These are phyloP conservation scores for Pseudogymnoascus sp. DNA, from an alignment of 2,329 filamentous ascomycete species.

Conservation along the genomic window DNA sequence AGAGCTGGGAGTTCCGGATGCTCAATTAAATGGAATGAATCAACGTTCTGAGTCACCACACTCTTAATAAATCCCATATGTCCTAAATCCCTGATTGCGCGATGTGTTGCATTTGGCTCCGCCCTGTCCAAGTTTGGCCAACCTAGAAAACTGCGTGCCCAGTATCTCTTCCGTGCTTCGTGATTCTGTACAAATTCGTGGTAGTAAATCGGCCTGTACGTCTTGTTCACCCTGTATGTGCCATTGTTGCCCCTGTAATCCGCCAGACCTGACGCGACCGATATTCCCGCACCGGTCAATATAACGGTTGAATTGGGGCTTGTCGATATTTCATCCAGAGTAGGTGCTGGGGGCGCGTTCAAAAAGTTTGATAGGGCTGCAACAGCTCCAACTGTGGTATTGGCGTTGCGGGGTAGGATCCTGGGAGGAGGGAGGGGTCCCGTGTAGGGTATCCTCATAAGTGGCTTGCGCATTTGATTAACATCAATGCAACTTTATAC, in stretches of 20 bases:
- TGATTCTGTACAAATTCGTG: constrained; percentile 79
- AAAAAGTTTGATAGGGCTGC: constrained; percentile 73
- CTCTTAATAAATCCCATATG: constrained; percentile 63
- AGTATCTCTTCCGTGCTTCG: constrained; percentile 84
- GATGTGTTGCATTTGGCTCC: constrained; percentile 72
- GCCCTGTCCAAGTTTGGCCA: constrained; percentile 78
- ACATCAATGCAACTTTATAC: constrained; percentile 10
- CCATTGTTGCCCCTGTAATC: constrained; percentile 88
- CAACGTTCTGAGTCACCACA: constrained; percentile 93
- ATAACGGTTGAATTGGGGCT: constrained; percentile 46
- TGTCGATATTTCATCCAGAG: constrained; percentile 34
- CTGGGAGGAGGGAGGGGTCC: constrained; percentile 68
- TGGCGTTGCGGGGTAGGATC: constrained; percentile 66
- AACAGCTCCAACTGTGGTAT: constrained; percentile 64
- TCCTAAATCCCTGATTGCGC: constrained; percentile 66
- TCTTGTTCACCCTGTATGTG: constrained; percentile 86
- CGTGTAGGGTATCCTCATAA: constrained; percentile 88
- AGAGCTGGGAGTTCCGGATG: constrained; percentile 69
- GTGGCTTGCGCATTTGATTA: constrained; percentile 55
- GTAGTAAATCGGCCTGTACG: constrained; percentile 86
- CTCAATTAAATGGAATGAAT: constrained; percentile 78
- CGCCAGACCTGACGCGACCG: constrained; percentile 83
- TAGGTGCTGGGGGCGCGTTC: constrained; percentile 46
- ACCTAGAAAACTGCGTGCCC: constrained; percentile 89
- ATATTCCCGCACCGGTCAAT: constrained; percentile 81